A percentile compares a stretch with the other conserved stretches of the same genome.
These are phyloP conservation scores for Aspergillus intermedius DNA, from an alignment of 2,329 filamentous ascomycete genomes.

Conservation along the genomic window DNA sequence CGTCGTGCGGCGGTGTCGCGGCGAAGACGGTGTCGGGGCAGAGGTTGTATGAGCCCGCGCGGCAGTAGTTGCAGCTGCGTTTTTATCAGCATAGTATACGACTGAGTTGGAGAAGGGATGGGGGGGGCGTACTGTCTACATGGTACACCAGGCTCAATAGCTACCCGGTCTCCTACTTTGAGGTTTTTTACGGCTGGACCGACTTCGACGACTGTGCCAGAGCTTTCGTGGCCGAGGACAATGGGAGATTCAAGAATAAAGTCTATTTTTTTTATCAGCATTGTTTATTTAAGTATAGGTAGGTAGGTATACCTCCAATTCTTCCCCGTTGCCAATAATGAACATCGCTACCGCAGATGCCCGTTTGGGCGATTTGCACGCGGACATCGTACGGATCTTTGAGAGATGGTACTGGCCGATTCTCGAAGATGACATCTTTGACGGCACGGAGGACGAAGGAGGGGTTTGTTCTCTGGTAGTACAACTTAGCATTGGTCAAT, in stretches of 20 bases:
- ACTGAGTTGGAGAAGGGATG: background rate
- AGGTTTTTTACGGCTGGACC: constrained; percentile 18
- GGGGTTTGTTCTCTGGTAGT: constrained; percentile 17
- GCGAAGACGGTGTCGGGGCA: constrained; percentile 46
- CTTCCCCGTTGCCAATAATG: constrained; percentile 40
- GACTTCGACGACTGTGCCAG: constrained; percentile 17
- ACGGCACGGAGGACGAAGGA: constrained; percentile 45
- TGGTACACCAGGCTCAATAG: constrained; percentile 20
- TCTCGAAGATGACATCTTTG: constrained; percentile 41
- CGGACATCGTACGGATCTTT: constrained; percentile 34
- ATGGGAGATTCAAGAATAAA: constrained; percentile 39
- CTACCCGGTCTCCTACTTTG: constrained; percentile 17
- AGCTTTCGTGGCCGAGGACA: constrained; percentile 26
- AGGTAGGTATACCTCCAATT: constrained; percentile 27
- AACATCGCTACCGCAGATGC: constrained; percentile 45
- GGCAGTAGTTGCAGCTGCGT: constrained; percentile 17
- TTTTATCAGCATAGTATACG: background rate
- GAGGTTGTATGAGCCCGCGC: constrained; percentile 17
- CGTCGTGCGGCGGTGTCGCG: constrained; percentile 45
- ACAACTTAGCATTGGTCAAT: background rate
- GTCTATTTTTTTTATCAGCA: constrained; percentile 16
- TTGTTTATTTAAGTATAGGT: background rate
- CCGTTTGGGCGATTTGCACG: constrained; percentile 41
- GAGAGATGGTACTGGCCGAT: constrained; percentile 37
- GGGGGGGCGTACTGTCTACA: constrained; percentile 29